These are phyloP conservation scores for Salix purpurea DNA, from an alignment of 345 rosid genomes.

Conservation along the genomic window DNA sequence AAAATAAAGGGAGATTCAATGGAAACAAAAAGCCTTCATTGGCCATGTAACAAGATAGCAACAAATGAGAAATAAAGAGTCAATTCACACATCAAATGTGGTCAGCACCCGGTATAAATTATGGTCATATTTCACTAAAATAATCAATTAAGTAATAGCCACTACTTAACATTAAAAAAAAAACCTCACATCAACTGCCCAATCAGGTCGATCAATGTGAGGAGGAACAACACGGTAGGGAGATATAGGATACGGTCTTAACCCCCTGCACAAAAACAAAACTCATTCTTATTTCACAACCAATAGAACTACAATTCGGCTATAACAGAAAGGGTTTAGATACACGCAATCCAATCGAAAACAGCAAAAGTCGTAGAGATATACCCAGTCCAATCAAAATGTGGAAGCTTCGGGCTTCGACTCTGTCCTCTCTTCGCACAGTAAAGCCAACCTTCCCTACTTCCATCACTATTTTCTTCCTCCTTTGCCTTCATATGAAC, in stretches of 20 bases:
- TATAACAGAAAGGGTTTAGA: too few relatives aligned
- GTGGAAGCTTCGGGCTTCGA: slow-evolving; percentile 62
- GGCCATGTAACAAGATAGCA: background rate
- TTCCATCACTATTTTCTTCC: slow-evolving; percentile 36
- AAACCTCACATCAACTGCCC: slow-evolving; percentile 77
- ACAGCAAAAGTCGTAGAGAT: slow-evolving; percentile 4
- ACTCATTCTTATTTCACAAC: slow-evolving; percentile 2
- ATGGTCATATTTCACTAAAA: background rate
- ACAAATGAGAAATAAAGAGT: background rate
- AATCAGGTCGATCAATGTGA: slow-evolving; percentile 69
- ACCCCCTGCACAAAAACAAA: slow-evolving; percentile 40
- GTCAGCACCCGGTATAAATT: too few relatives aligned
- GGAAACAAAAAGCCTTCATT: background rate
- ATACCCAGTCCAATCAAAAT: slow-evolving; percentile 96
- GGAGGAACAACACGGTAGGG: slow-evolving; percentile 55
- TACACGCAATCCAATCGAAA: background rate
- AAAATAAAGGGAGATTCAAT: background rate
- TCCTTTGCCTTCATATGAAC: slow-evolving; percentile 72
- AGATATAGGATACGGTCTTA: slow-evolving; percentile 84
- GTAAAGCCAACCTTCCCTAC: slow-evolving; percentile 68
- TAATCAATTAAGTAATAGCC: background rate
- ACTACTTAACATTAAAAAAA: background rate
- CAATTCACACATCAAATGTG: background rate
- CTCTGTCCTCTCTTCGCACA: slow-evolving; percentile 69
- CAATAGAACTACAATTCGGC: background rate